phyloP scores from a whole-genome alignment of 305 asterid genomes.

The Euphrasia arctica region DNA sequence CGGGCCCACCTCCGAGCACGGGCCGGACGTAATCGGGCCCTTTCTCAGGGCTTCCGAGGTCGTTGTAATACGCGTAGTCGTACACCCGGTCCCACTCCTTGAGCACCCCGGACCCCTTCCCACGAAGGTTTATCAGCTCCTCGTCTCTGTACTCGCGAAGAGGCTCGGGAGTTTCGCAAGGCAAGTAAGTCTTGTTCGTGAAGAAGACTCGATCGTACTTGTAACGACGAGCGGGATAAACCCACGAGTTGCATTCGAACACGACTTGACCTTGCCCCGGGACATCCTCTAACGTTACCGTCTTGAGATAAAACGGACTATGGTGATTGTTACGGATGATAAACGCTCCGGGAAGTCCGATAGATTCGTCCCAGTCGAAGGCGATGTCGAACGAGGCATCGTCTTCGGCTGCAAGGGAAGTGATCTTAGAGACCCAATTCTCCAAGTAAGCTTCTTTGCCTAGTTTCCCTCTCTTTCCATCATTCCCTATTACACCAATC shows the following conservation, averaged over 20 bases:
- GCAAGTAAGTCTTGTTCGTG: constrained; percentile 63
- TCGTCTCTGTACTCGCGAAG: constrained; percentile 57
- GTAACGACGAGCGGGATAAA: constrained; percentile 66
- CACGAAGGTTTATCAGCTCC: constrained; percentile 69
- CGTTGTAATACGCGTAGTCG: constrained; percentile 86
- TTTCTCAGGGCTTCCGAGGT: constrained; percentile 62
- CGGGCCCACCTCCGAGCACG: constrained; percentile 73
- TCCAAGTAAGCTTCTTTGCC: constrained; percentile 59
- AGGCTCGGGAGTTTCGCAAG: constrained; percentile 62
- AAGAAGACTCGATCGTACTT: constrained; percentile 69
- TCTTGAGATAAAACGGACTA: constrained; percentile 67
- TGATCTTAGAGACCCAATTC: constrained; percentile 51
- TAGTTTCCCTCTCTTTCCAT: constrained; percentile 45
- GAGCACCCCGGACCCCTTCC: constrained; percentile 54
- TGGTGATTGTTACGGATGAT: constrained; percentile 67
- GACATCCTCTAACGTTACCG: constrained; percentile 56
- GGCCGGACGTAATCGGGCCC: constrained; percentile 57
- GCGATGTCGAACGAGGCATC: constrained; percentile 40
- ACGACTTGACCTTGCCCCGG: constrained; percentile 63
- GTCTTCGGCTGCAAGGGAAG: constrained; percentile 51
- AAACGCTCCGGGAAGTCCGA: constrained; percentile 80
- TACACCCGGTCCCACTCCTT: constrained; percentile 95
- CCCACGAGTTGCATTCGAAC: constrained; percentile 90
- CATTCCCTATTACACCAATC: constrained; percentile 25
- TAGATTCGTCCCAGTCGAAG: constrained; percentile 63